A percentile compares a stretch with the other conserved stretches of the same genome.
Conservation (phyloP, 2,329 filamentous ascomycete genomes). For the Apiospora pterosperma region DNA sequence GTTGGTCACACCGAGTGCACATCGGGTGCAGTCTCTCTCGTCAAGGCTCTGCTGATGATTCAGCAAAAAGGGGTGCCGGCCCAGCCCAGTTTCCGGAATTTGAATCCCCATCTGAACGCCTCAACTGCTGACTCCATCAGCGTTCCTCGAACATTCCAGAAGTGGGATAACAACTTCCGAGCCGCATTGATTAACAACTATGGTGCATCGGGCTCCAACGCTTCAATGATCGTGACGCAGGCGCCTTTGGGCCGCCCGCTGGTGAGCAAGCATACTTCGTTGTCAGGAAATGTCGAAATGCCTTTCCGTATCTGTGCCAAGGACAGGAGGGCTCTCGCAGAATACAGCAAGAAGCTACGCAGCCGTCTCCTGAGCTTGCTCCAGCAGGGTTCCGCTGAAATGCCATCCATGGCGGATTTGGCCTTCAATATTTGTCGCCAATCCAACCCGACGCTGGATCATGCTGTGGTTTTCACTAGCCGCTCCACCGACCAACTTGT, state of each 20-base stretch:
- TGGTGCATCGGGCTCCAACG: slow-evolving; percentile 30
- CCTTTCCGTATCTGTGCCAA: slow-evolving; percentile 15
- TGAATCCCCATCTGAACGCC: slow-evolving; percentile 23
- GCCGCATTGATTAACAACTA: slow-evolving; percentile 32
- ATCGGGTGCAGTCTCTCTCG: slow-evolving; percentile 24
- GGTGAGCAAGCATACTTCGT: not conserved
- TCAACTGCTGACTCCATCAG: slow-evolving; percentile 16
- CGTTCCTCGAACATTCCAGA: slow-evolving; percentile 10
- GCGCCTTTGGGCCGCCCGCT: too few relatives aligned
- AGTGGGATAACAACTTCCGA: slow-evolving; percentile 17
- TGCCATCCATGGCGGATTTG: slow-evolving; percentile 16
- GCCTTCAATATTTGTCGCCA: slow-evolving; percentile 29
- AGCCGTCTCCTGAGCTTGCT: too few relatives aligned
- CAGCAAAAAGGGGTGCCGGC: slow-evolving; percentile 22
- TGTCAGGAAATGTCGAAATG: too few relatives aligned
- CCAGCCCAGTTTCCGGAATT: slow-evolving; percentile 28
- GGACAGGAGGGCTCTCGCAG: slow-evolving; percentile 18
- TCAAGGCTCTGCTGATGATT: slow-evolving; percentile 31
- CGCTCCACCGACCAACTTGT: too few relatives aligned
- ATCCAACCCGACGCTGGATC: slow-evolving; percentile 21
- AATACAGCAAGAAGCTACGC: slow-evolving; percentile 13
- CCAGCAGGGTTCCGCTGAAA: too few relatives aligned
- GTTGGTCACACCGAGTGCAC: slow-evolving; percentile 32
- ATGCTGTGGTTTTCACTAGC: slow-evolving; percentile 22
- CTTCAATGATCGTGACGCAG: slow-evolving; percentile 19